Base-by-base conservation (phyloP, 1,284 basidiomycete species). In the Apiotrichum mycotoxinovorans region DNA sequence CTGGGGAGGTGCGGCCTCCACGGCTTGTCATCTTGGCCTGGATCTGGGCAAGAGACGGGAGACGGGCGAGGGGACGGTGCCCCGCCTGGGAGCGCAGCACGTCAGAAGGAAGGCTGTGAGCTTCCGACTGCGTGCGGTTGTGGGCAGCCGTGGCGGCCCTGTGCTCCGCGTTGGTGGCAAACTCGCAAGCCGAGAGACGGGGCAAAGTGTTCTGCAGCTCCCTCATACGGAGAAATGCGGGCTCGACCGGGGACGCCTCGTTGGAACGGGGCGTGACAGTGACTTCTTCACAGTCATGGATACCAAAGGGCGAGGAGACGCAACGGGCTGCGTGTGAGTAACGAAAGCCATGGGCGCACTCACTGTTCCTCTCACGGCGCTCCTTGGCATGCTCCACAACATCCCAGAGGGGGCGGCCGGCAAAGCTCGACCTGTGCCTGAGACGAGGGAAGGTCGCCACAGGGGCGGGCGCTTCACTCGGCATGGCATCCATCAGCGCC, bases 21-120 rank as follows among this genome's bases (percentile, higher is more conserved):
- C 30, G n/a, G 20, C 4, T 48, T 4, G 46, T 48, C 59, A 75
- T 65, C 64, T 70, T 69, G 23, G 70, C 70, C 53, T 75, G 71
- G 38, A 75, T 74, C 66, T 75, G 68, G 38, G 68, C 68, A 7
- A 75, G 63, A 42, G 65, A 68, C 2, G 73, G 73, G 20, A 75
- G 64, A 20, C 64, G 65, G 5, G 48, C 15, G n/a, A 44, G 40
- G 27, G 20, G 37, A 18, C 37, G 30, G 25, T 34, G 30, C 34
- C 20, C 38, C 17, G 40, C 35, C 45, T 47, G 52, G 7, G 52
- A 54, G 10, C 52, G 52, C 5, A 62, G 60, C 22, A 58, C 59
- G 17, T 68, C 50, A 5, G 65, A 54, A 1, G 62, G 56, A 25
- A 54, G 38, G 18, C 50, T 38, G 15, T 52, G 42, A 5, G 53